Conservation (phyloP, 805 yeast species). For the Jamesozyma piceae region DNA sequence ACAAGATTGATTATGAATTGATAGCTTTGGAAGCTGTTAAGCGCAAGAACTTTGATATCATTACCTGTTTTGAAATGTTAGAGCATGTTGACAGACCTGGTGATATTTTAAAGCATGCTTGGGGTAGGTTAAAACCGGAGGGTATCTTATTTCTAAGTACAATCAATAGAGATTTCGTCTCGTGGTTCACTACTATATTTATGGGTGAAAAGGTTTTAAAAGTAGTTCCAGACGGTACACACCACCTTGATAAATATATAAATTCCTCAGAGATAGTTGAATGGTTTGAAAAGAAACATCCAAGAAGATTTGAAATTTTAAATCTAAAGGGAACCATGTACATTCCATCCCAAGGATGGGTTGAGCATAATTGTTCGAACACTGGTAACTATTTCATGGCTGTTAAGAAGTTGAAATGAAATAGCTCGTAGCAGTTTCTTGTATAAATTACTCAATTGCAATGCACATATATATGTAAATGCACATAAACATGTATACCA, state of each 20-base stretch:
- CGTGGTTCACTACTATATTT: constrained; percentile 89
- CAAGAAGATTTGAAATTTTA: constrained; percentile 45
- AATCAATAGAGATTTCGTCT: constrained; percentile 75
- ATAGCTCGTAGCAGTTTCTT: neutral
- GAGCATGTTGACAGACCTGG: constrained; percentile 90
- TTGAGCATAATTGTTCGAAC: constrained; percentile 45
- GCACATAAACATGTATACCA: too few species aligned
- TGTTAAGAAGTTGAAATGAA: constrained; percentile 36
- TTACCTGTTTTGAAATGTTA: constrained; percentile 87
- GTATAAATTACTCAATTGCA: too few species aligned
- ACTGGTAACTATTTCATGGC: constrained; percentile 90
- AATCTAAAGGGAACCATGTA: constrained; percentile 72
- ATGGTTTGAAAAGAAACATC: constrained; percentile 45
- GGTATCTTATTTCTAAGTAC: constrained; percentile 87
- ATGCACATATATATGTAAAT: too few species aligned
- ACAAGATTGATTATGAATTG: constrained; percentile 51
- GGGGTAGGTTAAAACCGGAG: constrained; percentile 51
- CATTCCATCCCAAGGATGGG: constrained; percentile 82
- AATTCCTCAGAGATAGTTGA: constrained; percentile 60
- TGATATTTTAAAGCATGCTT: constrained; percentile 57
- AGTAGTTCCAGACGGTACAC: constrained; percentile 91
- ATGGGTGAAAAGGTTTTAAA: constrained; percentile 73
- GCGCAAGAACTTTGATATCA: constrained; percentile 51
- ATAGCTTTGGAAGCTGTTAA: constrained; percentile 49
- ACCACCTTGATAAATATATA: constrained; percentile 77